Evolutionary conservation across 1,284 basidiomycete species (phyloP).

Genomic region (Puccinia triticina): DNA sequence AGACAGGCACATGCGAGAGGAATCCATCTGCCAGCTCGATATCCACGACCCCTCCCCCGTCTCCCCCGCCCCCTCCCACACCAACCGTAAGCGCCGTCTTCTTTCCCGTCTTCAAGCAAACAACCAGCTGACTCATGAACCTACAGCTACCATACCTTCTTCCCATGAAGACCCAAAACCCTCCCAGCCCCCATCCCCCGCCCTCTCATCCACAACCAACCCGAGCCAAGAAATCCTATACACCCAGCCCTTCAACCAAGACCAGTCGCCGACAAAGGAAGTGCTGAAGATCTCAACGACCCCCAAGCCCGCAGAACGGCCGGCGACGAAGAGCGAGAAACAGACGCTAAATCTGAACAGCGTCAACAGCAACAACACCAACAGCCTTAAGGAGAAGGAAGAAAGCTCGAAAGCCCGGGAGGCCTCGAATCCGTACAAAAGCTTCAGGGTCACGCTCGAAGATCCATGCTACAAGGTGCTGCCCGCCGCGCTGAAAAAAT

Average conservation of each 20-base stretch:
- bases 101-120: neutral
- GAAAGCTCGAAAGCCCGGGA: slow-evolving; percentile 20
- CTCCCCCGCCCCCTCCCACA: neutral
- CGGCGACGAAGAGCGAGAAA: neutral
- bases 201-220: neutral
- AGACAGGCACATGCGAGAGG: slow-evolving; percentile 33
- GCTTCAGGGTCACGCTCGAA: slow-evolving; percentile 72
- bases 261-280: neutral
- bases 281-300: slow-evolving; percentile 22
- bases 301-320: neutral
- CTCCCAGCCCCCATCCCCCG: neutral
- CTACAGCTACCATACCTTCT: neutral
- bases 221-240: slow-evolving; percentile 18
- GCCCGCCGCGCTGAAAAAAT: slow-evolving; percentile 96
- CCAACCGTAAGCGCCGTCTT: slow-evolving; percentile 2
- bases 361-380: neutral
- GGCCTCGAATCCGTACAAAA: slow-evolving; percentile 62
- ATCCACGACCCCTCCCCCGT: slow-evolving; percentile 20
- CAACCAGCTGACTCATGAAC: no score
- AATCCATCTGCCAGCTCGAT: slow-evolving; percentile 25
- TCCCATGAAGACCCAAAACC: slow-evolving; percentile 23
- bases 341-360: neutral
- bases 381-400: neutral
- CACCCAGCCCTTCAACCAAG: neutral
- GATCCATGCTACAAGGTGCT: slow-evolving; percentile 98